Evolutionary conservation across 192 early-diverging fungal genomes (phyloP), one percentile per base, ranked within the genome.

Genomic region (Coemansia sp.): DNA sequence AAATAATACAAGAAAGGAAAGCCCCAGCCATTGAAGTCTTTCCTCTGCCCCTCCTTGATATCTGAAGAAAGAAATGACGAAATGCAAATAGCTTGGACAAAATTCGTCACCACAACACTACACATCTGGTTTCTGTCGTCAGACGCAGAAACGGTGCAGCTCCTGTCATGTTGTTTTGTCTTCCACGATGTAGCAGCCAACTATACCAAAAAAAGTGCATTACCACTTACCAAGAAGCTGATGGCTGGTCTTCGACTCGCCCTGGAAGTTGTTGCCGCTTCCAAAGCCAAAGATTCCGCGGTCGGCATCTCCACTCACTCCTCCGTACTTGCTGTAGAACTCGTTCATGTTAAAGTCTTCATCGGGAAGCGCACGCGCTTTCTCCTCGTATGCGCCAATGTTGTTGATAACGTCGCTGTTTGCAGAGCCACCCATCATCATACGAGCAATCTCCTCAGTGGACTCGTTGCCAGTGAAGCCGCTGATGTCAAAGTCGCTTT

Each of bases 201-300:
- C 39, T 40, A 4, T 13, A 40, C 4, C 20, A 49, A 9, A 34
- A 57, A 18, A 30, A 18, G 18, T 26, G 5, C 10, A 34, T 15
- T 35, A 18, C n/a, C 43, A 81, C 79, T 73, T 82, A 82, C 79
- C 79, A 63, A 82, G 61, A 55, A 82, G 70, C 70, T 82, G 79
- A 53, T 82, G 79, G 61, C 64, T 68, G 7, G 30, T 75, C 61
- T 75, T 75, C 21, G 79, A 76, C 71, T 82, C 37, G 40, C 79
- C 79, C 13, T 59, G 34, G 63, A 57, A 57, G 55, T 57, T 30
- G 39, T 37, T 65, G 53, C 63, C 53, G 3, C 30, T 18, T 29
- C 71, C 77, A 46, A 37, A 42, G 49, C 61, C 59, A 52, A 72
- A 72, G 23, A 82, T 46, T 20, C 79, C 79, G 29, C 79, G 79